Base-by-base conservation (phyloP, 257 asterid genomes). In the Voacanga thouarsii region DNA sequence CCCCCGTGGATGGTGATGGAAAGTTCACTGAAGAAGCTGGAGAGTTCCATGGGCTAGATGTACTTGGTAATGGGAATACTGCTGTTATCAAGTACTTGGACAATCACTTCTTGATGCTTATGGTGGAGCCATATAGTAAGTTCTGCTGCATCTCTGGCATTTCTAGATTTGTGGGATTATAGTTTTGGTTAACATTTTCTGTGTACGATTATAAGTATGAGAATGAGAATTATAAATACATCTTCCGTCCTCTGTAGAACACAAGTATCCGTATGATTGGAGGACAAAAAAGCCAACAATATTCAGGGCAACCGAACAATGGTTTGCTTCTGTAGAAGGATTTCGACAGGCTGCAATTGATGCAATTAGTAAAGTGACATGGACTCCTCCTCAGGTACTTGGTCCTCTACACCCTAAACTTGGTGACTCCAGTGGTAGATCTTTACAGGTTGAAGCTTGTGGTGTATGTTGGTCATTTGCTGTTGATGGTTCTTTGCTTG, bases 241-340 rank as follows among this genome's bases (percentile, higher is more conserved):
- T 71, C 78, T 50, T 75, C 30, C 69, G 67, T 30, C 50, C 28
- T 76, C 76, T 83, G 76, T 89, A 95, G 99, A 93, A 81, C 99
- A 95, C 92, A 95, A 95, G 90, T 95, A 95, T 84, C 99, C 98
- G 53, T 95, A 95, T 80, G 99, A 95, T 81, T 95, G 99, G 99
- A 88, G 99, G 83, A 91, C 98, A 16, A 95, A 93, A 88, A 89
- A 93, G 86, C 99, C 99, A 77, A 95, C 99, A 10, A 95, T 95
- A 82, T 91, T 95, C 85, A 93, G 99, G 91, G 98, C 97, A 53
- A 95, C 99, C 60, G 99, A 95, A 84, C 99, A 95, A 80, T 95
- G 99, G 99, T 95, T 95, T 88, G 99, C 99, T 78, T 95, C 99
- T 41, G 97, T 95, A 77, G 98, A 93, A 83, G 98, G 98, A 79